Evolutionary conservation across 495 filamentous ascomycete species (phyloP).

Genomic region (Pyrenula aspistea): DNA sequence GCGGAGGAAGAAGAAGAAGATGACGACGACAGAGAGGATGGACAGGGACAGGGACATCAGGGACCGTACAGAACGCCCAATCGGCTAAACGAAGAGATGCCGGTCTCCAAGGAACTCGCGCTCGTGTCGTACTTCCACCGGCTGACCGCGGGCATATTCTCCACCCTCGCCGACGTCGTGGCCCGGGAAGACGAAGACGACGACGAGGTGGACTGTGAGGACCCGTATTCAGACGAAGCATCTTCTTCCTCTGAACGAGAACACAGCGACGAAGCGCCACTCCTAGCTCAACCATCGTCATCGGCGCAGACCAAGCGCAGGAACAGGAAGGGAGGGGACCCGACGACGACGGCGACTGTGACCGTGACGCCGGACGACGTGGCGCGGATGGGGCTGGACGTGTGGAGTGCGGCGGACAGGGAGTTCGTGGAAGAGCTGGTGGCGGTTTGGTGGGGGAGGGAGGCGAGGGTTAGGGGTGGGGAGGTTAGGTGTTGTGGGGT

Average conservation of each 20-base stretch:
- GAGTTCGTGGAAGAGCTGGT: slow-evolving; percentile 59
- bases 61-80: slow-evolving; percentile 16
- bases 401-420: slow-evolving; percentile 71
- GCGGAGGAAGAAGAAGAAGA: slow-evolving; percentile 31
- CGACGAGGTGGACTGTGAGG: neutral
- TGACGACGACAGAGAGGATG: slow-evolving; percentile 30
- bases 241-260: slow-evolving; percentile 1
- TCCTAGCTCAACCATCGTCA: slow-evolving; percentile 11
- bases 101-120: slow-evolving; percentile 54
- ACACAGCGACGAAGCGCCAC: slow-evolving; percentile 17
- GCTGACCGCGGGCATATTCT: slow-evolving; percentile 60
- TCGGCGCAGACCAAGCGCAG: too few relatives aligned
- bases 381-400: slow-evolving; percentile 69
- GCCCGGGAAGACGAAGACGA: slow-evolving; percentile 31
- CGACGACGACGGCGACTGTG: slow-evolving; percentile 23
- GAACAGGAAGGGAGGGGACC: neutral
- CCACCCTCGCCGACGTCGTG: slow-evolving; percentile 45
- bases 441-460: slow-evolving; percentile 57
- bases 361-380: slow-evolving; percentile 59
- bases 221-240: neutral
- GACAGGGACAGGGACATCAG: too few relatives aligned
- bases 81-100: slow-evolving; percentile 29
- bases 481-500: slow-evolving; percentile 74
- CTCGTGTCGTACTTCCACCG: slow-evolving; percentile 89
- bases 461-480: slow-evolving; percentile 56